These are phyloP conservation scores for Boletus sp. DNA, from an alignment of 768 basidiomycete genomes.

Conservation along the genomic window DNA sequence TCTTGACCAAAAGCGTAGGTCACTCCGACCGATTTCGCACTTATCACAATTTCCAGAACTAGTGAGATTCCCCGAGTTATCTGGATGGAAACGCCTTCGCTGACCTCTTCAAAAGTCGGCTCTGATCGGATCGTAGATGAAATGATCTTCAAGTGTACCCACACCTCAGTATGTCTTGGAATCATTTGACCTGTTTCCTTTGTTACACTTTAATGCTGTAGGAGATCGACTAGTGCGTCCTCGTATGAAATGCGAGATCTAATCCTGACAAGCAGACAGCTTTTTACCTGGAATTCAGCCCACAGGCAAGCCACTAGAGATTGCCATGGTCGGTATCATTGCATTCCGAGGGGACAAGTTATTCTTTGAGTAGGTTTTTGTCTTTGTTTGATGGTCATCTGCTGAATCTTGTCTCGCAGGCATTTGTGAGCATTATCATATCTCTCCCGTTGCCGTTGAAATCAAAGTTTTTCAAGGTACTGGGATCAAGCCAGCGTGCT, in stretches of 20 bases:
- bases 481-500: conserved; percentile 50
- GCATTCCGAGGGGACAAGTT: conserved; percentile 49
- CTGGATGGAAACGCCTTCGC: background rate
- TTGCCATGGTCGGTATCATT: conserved; percentile 44
- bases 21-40: conserved; percentile 39
- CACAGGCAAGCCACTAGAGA: conserved; percentile 37
- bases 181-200: background rate
- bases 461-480: conserved; percentile 28
- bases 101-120: conserved; percentile 28
- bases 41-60: conserved; percentile 42
- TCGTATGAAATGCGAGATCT: background rate
- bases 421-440: conserved; percentile 13
- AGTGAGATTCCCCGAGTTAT: conserved; percentile 22
- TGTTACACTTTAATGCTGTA: conserved; percentile 8
- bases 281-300: conserved; percentile 36
- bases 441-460: background rate
- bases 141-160: conserved; percentile 43
- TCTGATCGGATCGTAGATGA: conserved; percentile 46
- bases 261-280: conserved; percentile 7
- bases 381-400: background rate
- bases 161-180: conserved; percentile 32
- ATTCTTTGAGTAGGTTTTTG: conserved; percentile 39
- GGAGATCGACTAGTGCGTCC: conserved; percentile 41
- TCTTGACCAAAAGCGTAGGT: conserved; percentile 25
- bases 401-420: conserved; percentile 4